Evolutionary conservation across 2,329 filamentous ascomycete genomes (phyloP).

Genomic region (Chalara sp.): DNA sequence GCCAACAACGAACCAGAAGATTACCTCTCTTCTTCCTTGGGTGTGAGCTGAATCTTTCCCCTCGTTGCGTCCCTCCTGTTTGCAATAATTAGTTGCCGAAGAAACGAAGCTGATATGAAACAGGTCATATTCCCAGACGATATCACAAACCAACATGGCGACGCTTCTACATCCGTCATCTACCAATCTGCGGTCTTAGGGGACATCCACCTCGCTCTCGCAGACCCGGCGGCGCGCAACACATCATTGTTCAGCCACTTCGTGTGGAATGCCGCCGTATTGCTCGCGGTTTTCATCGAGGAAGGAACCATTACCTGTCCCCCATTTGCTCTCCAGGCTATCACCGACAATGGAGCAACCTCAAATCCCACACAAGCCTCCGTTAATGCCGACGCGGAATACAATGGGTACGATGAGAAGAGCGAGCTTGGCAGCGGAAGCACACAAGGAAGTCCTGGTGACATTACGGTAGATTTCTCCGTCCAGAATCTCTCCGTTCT

Average conservation of each 20-base stretch:
- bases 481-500: conserved; percentile 33
- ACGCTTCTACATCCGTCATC: conserved; percentile 45
- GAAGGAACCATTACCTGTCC: conserved; percentile 11
- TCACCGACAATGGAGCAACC: neutral
- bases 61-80: no score
- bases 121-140: conserved; percentile 58
- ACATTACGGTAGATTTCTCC: conserved; percentile 4
- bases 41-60: conserved; percentile 30
- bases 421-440: no score
- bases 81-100: no score
- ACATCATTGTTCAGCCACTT: conserved; percentile 65
- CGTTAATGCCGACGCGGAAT: no score
- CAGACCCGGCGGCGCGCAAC: conserved; percentile 41
- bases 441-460: neutral
- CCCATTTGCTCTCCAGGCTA: no score
- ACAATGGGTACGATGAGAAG: no score
- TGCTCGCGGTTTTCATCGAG: conserved; percentile 50
- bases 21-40: conserved; percentile 50
- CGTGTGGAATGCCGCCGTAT: conserved; percentile 61
- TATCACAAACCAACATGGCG: conserved; percentile 53
- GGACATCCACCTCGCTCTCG: conserved; percentile 17
- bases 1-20: conserved; percentile 45
- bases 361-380: no score
- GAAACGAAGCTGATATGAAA: no score
- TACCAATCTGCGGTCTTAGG: conserved; percentile 45